phyloP scores from a whole-genome alignment of 1,284 basidiomycete genomes.

The Rhodotorula mucilaginosa region DNA sequence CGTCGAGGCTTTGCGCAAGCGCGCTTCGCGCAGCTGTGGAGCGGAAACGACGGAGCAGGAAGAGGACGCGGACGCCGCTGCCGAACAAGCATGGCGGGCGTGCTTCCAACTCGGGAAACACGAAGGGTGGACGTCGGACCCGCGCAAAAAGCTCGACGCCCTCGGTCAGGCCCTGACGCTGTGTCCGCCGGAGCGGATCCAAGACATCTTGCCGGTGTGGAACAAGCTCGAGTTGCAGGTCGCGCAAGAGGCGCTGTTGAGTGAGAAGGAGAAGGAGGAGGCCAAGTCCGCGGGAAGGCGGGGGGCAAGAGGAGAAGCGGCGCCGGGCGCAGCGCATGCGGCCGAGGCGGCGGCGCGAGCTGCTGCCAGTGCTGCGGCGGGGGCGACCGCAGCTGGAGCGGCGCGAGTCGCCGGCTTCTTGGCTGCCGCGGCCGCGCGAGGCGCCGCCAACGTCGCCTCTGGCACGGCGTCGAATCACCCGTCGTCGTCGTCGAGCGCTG shows the following conservation, averaged over 20 bases:
- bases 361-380: conserved; percentile 11
- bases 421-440: conserved; percentile 16
- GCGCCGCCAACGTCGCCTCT: not conserved
- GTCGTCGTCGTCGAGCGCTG: not conserved
- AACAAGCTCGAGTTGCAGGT: conserved; percentile 51
- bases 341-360: conserved; percentile 11
- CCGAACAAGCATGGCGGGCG: conserved; percentile 78
- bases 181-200: conserved; percentile 75
- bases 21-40: not conserved
- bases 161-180: conserved; percentile 80
- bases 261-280: conserved; percentile 5
- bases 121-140: conserved; percentile 65
- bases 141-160: conserved; percentile 50
- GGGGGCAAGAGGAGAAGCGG: not conserved
- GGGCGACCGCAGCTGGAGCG: conserved; percentile 10
- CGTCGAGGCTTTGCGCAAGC: conserved; percentile 56
- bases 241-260: conserved; percentile 9
- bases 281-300: not conserved
- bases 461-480: not conserved
- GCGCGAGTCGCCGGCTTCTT: conserved; percentile 24
- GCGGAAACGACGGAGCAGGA: conserved; percentile 38
- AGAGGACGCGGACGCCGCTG: conserved; percentile 56
- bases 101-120: conserved; percentile 82
- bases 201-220: conserved; percentile 72
- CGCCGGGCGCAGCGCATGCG: not conserved